phyloP scores from a whole-genome alignment of 164 flowering plant genomes.

The Chloranthus sessilifolius region DNA sequence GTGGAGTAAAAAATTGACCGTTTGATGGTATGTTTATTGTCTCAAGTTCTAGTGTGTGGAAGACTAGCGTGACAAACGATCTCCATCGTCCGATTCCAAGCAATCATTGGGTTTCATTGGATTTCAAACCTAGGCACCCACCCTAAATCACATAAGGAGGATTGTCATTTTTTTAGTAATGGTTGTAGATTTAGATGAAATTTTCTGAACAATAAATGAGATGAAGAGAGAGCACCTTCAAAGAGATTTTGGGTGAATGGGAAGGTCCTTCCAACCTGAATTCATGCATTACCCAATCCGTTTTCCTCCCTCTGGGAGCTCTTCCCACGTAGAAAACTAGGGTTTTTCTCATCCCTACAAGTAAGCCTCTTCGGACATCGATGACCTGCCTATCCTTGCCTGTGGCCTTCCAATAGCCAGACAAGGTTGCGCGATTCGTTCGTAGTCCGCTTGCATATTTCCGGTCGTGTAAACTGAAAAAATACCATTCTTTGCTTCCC shows the following conservation, averaged over 20 bases:
- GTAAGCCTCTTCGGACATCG: conserved; percentile 23
- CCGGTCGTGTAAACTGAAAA: conserved; percentile 58
- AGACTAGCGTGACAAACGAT: no score
- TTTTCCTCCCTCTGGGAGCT: conserved; percentile 71
- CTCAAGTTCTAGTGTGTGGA: no score
- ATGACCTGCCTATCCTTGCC: conserved; percentile 59
- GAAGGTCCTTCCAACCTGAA: conserved; percentile 58
- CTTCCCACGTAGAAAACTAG: conserved; percentile 72
- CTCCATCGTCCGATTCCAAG: no score
- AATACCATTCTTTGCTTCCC: conserved; percentile 78
- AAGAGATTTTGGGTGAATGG: conserved; percentile 49
- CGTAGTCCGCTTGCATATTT: conserved; percentile 76
- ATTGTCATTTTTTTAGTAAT: no score
- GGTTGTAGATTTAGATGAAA: no score
- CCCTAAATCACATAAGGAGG: no score
- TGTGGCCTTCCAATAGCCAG: conserved; percentile 87
- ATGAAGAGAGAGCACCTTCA: no score
- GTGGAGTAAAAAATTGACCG: no score
- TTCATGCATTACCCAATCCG: conserved; percentile 90
- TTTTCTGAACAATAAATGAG: no score
- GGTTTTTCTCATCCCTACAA: conserved; percentile 86
- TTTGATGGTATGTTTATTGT: no score
- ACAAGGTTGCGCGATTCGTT: conserved; percentile 64
- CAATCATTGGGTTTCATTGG: no score
- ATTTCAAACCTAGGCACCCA: no score